Evolutionary conservation across 208 protist species (phyloP).

Genomic region (Trichomonas tenax): DNA sequence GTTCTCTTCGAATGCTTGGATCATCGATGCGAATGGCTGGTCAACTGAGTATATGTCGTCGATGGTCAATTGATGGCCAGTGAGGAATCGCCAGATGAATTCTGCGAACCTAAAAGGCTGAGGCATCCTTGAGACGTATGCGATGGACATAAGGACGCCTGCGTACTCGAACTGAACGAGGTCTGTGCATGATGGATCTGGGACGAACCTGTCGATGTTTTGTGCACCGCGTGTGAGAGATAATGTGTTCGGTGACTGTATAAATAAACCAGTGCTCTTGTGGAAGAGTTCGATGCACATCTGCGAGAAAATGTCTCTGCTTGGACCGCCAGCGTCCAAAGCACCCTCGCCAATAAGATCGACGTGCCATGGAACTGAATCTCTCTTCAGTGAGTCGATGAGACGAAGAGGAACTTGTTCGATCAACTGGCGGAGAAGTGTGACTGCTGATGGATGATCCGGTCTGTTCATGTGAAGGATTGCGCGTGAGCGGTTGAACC

Average conservation of each 20-base stretch:
- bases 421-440: background rate
- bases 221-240: too few species aligned
- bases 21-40: background rate
- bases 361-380: background rate
- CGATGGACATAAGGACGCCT: background rate
- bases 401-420: background rate
- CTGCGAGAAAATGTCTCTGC: background rate
- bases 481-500: background rate
- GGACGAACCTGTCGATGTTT: background rate
- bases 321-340: background rate
- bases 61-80: background rate
- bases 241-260: background rate
- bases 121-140: background rate
- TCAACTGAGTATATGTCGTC: slow-evolving; percentile 3
- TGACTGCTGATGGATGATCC: background rate
- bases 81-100: background rate
- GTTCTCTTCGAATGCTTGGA: background rate
- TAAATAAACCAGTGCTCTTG: background rate
- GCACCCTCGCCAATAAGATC: background rate
- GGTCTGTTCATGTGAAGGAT: background rate
- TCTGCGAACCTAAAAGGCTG: background rate
- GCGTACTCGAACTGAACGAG: background rate
- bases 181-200: background rate
- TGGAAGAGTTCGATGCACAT: background rate
- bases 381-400: background rate